A percentile compares a stretch with the other conserved stretches of the same genome.
Conservation (phyloP, 2,329 filamentous ascomycete genomes). For the Curvularia sp. region DNA sequence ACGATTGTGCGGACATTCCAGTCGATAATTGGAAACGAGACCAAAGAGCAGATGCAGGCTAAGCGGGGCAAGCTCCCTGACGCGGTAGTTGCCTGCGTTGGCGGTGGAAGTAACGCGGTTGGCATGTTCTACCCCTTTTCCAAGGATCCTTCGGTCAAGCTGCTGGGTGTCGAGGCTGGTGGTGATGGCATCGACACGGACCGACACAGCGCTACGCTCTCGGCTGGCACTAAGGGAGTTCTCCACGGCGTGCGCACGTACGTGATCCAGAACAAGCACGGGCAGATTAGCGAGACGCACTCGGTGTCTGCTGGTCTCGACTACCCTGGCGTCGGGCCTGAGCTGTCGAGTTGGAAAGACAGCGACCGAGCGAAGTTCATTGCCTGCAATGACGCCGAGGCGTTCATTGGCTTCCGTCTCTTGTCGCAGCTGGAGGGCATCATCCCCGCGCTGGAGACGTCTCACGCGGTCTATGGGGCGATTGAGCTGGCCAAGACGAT, state of each 20-base stretch:
- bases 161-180: conserved; percentile 92
- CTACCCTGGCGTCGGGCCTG: conserved; percentile 95
- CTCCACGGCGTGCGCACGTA: conserved; percentile 96
- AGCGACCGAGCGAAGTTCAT: conserved; percentile 84
- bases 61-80: conserved; percentile 89
- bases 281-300: conserved; percentile 94
- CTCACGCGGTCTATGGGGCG: conserved; percentile 89
- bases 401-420: conserved; percentile 84
- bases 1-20: conserved; percentile 98
- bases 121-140: conserved; percentile 99
- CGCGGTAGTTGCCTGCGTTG: conserved; percentile 94
- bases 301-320: conserved; percentile 96
- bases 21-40: conserved; percentile 93
- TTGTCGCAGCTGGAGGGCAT: conserved; percentile 92
- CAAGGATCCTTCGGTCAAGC: conserved; percentile 81
- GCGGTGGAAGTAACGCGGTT: conserved; percentile 90
- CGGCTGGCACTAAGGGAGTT: conserved; percentile 86
- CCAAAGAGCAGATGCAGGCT: conserved; percentile 86
- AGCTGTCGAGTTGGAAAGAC: conserved; percentile 93
- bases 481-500: conserved; percentile 92
- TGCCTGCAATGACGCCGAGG: conserved; percentile 88
- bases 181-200: conserved; percentile 88
- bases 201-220: conserved; percentile 86
- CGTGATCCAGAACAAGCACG: conserved; percentile 88
- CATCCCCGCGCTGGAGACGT: conserved; percentile 92